Evolutionary conservation across 805 yeast genomes (phyloP), one percentile per base, ranked within the genome.

Genomic region (Starmerella vaccinii): DNA sequence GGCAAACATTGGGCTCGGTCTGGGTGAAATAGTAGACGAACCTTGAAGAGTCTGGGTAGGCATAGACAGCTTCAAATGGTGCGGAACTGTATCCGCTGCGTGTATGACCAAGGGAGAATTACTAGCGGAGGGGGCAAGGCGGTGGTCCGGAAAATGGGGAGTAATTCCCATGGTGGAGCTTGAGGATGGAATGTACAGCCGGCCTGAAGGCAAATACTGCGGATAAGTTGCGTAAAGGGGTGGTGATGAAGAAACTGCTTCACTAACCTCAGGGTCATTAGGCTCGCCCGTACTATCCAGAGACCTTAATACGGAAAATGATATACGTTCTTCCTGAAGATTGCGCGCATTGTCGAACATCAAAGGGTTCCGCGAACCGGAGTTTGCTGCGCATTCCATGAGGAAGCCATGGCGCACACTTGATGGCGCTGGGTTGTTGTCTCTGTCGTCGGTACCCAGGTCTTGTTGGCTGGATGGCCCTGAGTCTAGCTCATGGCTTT

Each of bases 351-450:
- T 19, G 6, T 41, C 34, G 1, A 9, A n/a, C 12, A 7, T 10
- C 9, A 5, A 16, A 3, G 5, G 7, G 12, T 41, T 15, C 8
- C n/a, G 24, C 4, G 16, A 34, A 2, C 34, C 16, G n/a, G 38
- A n/a, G 22, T 16, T 34, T 5, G 45, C 45, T 3, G 45, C 45
- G 18, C 45, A 41, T 27, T 41, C 34, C 45, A 41, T 41, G 5
- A 41, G 24, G 34, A 41, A 26, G 34, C 45, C 45, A 16, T n/a
- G 32, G 10, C 34, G 45, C 24, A 30, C 8, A 13, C 12, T 13
- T 9, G 24, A 8, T 22, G 23, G 16, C 16, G 16, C 33, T 6
- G n/a, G 8, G 15, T 7, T 32, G 21, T 21, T 12, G 9, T 1
- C 15, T 9, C 30, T 18, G 21, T 37, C 40, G 21, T 4, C 13